A percentile compares a stretch with the other conserved stretches of the same genome.
Evolutionary conservation across 257 asterid species (phyloP).

Genomic region (Nicotiana undulata): DNA sequence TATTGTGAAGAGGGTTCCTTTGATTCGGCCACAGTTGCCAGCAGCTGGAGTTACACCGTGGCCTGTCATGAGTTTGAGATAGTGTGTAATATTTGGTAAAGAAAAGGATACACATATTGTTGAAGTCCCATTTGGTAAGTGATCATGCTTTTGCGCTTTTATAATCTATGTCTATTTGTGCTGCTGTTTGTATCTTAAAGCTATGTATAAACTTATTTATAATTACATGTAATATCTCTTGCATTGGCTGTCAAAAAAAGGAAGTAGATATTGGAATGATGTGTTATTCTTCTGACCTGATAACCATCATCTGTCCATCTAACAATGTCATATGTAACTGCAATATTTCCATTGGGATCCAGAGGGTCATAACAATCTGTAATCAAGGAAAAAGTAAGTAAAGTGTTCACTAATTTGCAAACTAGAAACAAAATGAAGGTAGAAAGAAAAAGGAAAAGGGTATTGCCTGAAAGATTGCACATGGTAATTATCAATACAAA

Average conservation of each 20-base stretch:
- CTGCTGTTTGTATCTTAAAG: not conserved
- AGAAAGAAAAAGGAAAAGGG: not conserved
- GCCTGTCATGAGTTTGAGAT: constrained; percentile 66
- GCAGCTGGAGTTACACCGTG: constrained; percentile 50
- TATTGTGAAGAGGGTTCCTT: constrained; percentile 73
- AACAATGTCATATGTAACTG: constrained; percentile 41
- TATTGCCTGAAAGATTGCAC: constrained; percentile 44
- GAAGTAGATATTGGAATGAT: not conserved
- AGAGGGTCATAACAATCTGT: constrained; percentile 68
- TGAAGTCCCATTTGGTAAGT: not conserved
- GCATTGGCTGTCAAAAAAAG: not conserved
- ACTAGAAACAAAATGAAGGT: not conserved
- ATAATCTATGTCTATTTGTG: not conserved
- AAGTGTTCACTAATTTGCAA: not conserved
- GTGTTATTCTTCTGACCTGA: constrained; percentile 28
- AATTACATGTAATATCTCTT: not conserved
- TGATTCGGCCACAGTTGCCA: constrained; percentile 68
- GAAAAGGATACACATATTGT: not conserved
- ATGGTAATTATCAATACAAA: constrained; percentile 16
- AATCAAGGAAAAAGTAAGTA: constrained; percentile 8
- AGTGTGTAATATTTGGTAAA: constrained; percentile 8
- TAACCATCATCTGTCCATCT: constrained; percentile 50
- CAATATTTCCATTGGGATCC: constrained; percentile 60
- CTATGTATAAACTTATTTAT: not conserved
- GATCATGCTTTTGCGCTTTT: not conserved